Evolutionary conservation across 2,329 filamentous ascomycete species (phyloP), one percentile per base, ranked within the genome.

Genomic region (Sporothrix variecibatus): DNA sequence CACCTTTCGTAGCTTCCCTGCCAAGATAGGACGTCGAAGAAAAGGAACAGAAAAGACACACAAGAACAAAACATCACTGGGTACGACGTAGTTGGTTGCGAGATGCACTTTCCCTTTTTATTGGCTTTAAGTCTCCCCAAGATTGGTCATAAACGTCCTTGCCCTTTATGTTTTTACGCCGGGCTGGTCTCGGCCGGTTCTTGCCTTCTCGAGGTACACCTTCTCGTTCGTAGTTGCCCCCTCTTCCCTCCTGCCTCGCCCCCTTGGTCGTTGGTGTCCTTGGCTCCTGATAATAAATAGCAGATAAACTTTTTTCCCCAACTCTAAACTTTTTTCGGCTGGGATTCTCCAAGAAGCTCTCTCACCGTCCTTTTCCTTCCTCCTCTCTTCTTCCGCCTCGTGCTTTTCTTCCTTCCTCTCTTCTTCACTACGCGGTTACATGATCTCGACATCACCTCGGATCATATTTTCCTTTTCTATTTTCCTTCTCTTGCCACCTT

Each of bases 271-370:
- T 69, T 69, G 67, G 46, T 51, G 43, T 38, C 12, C 28, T 51
- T 53, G 62, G 23, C 62, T 69, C 28, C 67, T 38, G 67, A 69
- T 69, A 26, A 38, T 53, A 53, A 69, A 69, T 67, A 53, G 20
- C 65, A 69, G 65, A 69, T 53, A 34, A 53, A 53, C 46, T 69
- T 69, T 49, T 51, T 56, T 53, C 67, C 38, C 46, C 28, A 34
- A 69, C 28, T 69, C 67, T 53, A 51, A 40, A 34, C 43, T 56
- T 69, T 53, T 23, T 51, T 68, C 43, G 43, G 65, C 46, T 26
- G 28, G 28, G 46, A 53, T 38, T 69, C 67, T 56, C 46, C 46
- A 69, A 56, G 64, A 17, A 53, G 46, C 9, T 12, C 43, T 12
- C 43, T 68, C 65, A 34, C 17, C 43, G 65, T 68, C 43, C 43